phyloP scores from a whole-genome alignment of 495 filamentous ascomycete species.

The Trichocladium antarcticum region DNA sequence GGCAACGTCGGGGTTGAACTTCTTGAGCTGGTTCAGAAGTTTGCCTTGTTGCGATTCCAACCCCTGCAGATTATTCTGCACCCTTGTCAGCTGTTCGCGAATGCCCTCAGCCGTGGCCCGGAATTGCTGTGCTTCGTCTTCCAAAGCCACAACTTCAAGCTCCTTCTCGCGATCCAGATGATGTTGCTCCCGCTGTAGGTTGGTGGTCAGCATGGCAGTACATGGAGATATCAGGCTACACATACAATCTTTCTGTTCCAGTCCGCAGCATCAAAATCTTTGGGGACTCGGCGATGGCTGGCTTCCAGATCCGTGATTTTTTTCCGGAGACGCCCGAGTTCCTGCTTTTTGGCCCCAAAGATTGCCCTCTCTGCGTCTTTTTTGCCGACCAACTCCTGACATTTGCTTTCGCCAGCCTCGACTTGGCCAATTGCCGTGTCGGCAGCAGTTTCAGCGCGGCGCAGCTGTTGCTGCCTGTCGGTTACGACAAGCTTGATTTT shows the following conservation, averaged over 20 bases:
- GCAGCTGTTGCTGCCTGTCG: conserved; percentile 41
- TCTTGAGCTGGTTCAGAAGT: conserved; percentile 51
- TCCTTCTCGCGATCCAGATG: conserved; percentile 37
- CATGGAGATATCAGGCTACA: neutral
- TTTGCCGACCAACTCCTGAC: conserved; percentile 35
- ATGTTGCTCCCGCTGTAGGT: conserved; percentile 32
- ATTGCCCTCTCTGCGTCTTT: conserved; percentile 45
- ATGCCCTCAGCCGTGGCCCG: conserved; percentile 17
- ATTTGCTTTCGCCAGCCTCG: conserved; percentile 40
- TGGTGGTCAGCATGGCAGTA: neutral
- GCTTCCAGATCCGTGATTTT: conserved; percentile 37
- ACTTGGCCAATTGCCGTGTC: conserved; percentile 39
- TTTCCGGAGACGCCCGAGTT: conserved; percentile 34
- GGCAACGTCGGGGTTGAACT: conserved; percentile 47
- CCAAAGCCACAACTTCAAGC: conserved; percentile 25
- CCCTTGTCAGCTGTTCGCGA: conserved; percentile 14
- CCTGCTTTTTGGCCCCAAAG: conserved; percentile 40
- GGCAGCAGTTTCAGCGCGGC: conserved; percentile 43
- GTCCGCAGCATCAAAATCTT: conserved; percentile 37
- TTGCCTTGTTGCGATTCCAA: conserved; percentile 71
- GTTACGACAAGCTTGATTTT: conserved; percentile 40
- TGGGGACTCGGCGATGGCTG: conserved; percentile 35
- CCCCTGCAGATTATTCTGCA: conserved; percentile 41
- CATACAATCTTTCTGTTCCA: conserved; percentile 48
- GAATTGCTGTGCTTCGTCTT: conserved; percentile 24